These are phyloP conservation scores for Claviceps sp. DNA, from an alignment of 2,329 filamentous ascomycete genomes.

Conservation along the genomic window DNA sequence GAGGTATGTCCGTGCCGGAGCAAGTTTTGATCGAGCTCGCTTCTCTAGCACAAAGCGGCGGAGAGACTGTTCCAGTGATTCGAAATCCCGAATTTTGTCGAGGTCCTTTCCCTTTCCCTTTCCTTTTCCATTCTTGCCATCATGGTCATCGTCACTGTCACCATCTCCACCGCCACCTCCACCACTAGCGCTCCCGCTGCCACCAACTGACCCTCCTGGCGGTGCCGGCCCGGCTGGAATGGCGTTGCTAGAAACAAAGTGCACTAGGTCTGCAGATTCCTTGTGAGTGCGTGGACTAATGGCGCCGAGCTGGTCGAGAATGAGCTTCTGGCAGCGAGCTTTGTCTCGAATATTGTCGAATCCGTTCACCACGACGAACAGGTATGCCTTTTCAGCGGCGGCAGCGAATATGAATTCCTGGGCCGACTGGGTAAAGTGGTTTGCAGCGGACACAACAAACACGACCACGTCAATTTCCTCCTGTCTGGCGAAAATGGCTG, in stretches of 20 bases:
- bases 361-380: conserved; percentile 97
- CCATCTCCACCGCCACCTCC: conserved; percentile 43
- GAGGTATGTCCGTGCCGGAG: conserved; percentile 89
- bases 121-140: conserved; percentile 52
- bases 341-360: conserved; percentile 92
- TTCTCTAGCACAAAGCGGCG: conserved; percentile 93
- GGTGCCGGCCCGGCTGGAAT: conserved; percentile 59
- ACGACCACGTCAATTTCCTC: conserved; percentile 99
- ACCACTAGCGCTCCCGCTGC: conserved; percentile 40
- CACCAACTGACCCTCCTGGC: conserved; percentile 39
- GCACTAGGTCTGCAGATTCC: conserved; percentile 81
- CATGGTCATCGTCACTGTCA: conserved; percentile 41
- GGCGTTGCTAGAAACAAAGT: conserved; percentile 95
- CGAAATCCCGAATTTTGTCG: conserved; percentile 81
- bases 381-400: conserved; percentile 92
- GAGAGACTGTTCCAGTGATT: conserved; percentile 75
- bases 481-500: conserved; percentile 89
- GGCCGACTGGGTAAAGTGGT: conserved; percentile 95
- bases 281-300: conserved; percentile 91
- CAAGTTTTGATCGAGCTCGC: conserved; percentile 85
- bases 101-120: conserved; percentile 77
- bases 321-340: conserved; percentile 79
- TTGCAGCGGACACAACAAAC: conserved; percentile 93
- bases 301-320: conserved; percentile 73
- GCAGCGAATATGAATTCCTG: conserved; percentile 96